Evolutionary conservation across 2,329 filamentous ascomycete species (phyloP), one percentile per base, ranked within the genome.

Genomic region (Ascochyta rabiei): DNA sequence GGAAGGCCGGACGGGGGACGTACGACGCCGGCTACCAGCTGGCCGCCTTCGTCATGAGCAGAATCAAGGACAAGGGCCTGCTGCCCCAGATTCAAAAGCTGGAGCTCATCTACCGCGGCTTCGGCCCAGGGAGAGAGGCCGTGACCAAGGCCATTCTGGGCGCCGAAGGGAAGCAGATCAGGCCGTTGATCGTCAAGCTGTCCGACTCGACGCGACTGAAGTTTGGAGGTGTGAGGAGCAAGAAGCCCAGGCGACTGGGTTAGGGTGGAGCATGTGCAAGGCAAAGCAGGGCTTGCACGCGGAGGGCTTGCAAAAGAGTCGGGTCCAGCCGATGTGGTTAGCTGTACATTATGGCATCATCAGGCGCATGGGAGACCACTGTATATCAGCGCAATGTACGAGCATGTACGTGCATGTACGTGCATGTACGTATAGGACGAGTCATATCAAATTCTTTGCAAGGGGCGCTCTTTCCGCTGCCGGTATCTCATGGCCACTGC

Each of bases 1-100:
- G 83, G 68, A 96, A 98, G 78, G 81, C 86, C 16, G 86, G 87
- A 44, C 86, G 95, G 62, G 88, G 89, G 58, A 84, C 86, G 53
- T 99, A 95, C 78, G 95, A 99, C 77, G 89, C 93, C 16, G 93
- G 89, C 3, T 97, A 96, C 77, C 96, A 98, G 74, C 80, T 99
- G 43, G 86, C 89, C 5, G 87, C 90, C 16, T 93, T 93, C 73
- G 86, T 93, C 23, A 85, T 98, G 73, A 88, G 88, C 74, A 86
- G 89, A 74, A 89, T 99, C 61, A 87, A 93, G 72, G 91, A 96
- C 76, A 86, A 85, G 67, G 90, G 90, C 37, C 86, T 90, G 80
- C 80, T 91, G 68, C 80, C 86, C 62, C 86, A 90, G 66, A 96
- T 98, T 52, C 80, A 86, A 60, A 81, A 84, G 50, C 73, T 99